Evolutionary conservation across 2,329 filamentous ascomycete species (phyloP), one percentile per base, ranked within the genome.

Genomic region (Beauveria medogensis): DNA sequence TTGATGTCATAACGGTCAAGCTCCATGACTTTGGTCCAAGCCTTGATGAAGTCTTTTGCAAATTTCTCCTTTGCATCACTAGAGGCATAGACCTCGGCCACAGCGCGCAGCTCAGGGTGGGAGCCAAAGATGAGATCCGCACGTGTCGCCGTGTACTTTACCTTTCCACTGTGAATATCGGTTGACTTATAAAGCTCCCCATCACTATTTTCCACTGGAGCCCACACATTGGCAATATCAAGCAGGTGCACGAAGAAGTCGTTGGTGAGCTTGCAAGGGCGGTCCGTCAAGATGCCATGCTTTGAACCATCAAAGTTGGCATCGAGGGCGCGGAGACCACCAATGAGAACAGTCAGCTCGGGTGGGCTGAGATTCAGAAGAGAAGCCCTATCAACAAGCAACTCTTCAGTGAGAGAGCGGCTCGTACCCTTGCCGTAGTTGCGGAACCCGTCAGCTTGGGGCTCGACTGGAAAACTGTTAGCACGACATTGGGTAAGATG

Each of bases 241-340:
- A 92, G 82, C 1, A 92, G 78, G 76, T 92, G 91, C 73, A 90
- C 82, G 69, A 92, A 92, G 80, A 90, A 92, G 76, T 92, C 89
- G 73, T 90, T 91, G 69, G 85, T 89, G 67, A 92, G 79, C 67
- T 83, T 74, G 46, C 89, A 89, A 0, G 87, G 86, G 6, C 77
- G 78, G 65, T 80, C 78, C 61, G 89, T 92, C 68, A 92, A 79
- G 62, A 92, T 80, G 61, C 89, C 89, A 61, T 83, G 74, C 28
- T 77, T 70, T 0, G 87, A 90, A 41, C 86, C 85, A 66, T 92
- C 87, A 64, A 79, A 90, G 79, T 92, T 92, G 71, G 83, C 78
- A 69, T 84, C 83, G 57, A 92, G 77, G 1, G 79, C 82, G 66
- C 89, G 88, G 56, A 92, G 77, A 71, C 89, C 89, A 65, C 89